Conservation (phyloP, 257 asterid species). For the Asclepias syriaca region DNA sequence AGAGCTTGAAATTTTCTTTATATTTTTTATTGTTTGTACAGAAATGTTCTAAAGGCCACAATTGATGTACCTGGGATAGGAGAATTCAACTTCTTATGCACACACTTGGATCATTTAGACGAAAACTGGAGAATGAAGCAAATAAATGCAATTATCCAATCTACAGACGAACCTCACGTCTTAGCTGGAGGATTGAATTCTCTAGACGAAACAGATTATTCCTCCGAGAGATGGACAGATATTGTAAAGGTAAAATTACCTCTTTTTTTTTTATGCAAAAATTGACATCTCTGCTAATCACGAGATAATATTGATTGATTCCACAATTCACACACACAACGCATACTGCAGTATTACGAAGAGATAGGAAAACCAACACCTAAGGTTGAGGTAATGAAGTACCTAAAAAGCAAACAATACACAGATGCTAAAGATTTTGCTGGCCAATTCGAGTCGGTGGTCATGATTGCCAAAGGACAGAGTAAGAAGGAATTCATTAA, state of each 20-base stretch:
- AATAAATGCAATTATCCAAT: constrained; percentile 66
- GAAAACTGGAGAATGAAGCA: constrained; percentile 97
- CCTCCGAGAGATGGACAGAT: constrained; percentile 88
- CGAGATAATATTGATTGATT: too few species aligned
- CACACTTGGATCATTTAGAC: constrained; percentile 78
- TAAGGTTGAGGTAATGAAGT: constrained; percentile 72
- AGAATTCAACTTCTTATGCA: constrained; percentile 72
- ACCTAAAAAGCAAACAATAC: constrained; percentile 60
- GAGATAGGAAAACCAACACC: constrained; percentile 95
- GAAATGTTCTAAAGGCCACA: constrained; percentile 92
- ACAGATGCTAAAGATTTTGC: constrained; percentile 79
- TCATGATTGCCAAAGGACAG: constrained; percentile 96
- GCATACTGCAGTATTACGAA: constrained; percentile 54
- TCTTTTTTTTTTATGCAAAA: too few species aligned
- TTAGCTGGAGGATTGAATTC: constrained; percentile 93
- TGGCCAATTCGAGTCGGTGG: constrained; percentile 92
- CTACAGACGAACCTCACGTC: constrained; percentile 70
- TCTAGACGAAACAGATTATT: constrained; percentile 81
- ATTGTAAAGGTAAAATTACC: constrained; percentile 54
- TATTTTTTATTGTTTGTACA: constrained; percentile 19
- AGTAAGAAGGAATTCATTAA: constrained; percentile 27
- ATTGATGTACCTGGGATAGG: constrained; percentile 82
- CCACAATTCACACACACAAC: too few species aligned
- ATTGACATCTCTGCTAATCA: background rate
- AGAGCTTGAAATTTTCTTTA: too few species aligned